Conservation (phyloP, 164 flowering plant genomes). For the Nymphaea thermarum region DNA sequence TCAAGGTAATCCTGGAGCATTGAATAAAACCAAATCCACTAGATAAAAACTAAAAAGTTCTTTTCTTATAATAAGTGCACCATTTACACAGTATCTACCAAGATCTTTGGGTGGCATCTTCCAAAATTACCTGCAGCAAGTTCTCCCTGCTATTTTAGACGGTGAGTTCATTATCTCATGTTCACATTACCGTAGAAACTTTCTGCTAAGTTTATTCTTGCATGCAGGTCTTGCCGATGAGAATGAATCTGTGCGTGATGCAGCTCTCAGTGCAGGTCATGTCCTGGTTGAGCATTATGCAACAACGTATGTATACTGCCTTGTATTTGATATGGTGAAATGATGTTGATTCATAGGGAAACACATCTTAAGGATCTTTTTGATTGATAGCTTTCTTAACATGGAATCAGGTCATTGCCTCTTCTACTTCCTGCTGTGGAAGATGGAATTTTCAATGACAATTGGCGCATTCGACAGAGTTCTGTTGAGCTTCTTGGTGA, state of each 20-base stretch:
- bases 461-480: conserved; percentile 97
- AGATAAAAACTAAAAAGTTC: background rate
- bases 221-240: conserved; percentile 93
- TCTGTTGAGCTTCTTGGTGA: conserved; percentile 97
- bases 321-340: too few relatives aligned
- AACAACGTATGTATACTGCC: conserved; percentile 51
- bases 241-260: conserved; percentile 99
- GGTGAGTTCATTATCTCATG: conserved; percentile 26
- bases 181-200: background rate
- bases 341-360: too few relatives aligned
- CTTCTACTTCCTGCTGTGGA: conserved; percentile 98
- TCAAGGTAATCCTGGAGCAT: conserved; percentile 44
- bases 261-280: conserved; percentile 98
- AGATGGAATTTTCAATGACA: conserved; percentile 97
- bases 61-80: background rate
- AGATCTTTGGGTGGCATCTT: conserved; percentile 87
- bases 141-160: conserved; percentile 91
- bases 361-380: too few relatives aligned
- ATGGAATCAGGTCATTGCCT: conserved; percentile 72
- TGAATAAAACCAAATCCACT: background rate
- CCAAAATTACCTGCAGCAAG: conserved; percentile 90
- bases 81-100: conserved; percentile 59
- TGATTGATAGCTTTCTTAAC: background rate
- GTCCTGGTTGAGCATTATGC: conserved; percentile 98
- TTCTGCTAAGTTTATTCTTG: background rate